These are phyloP conservation scores for Aspergillus neoniger DNA, from an alignment of 2,329 filamentous ascomycete species.

Conservation along the genomic window DNA sequence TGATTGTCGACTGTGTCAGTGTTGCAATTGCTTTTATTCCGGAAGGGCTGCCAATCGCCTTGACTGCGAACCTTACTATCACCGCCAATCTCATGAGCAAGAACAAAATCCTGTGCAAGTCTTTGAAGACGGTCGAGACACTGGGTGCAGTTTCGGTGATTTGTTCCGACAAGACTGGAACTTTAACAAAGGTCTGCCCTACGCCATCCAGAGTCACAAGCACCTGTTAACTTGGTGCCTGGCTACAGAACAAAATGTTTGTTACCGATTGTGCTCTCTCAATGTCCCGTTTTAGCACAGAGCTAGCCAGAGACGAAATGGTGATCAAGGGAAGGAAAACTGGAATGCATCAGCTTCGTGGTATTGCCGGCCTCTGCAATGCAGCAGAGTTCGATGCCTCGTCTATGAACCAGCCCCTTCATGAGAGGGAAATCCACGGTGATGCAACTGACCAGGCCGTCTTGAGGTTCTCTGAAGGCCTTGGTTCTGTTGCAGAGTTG, in stretches of 20 bases:
- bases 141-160: constrained; percentile 72
- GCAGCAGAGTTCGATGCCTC: constrained; percentile 72
- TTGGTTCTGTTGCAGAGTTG: constrained; percentile 62
- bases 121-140: constrained; percentile 75
- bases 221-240: too few relatives aligned
- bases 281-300: constrained; percentile 45
- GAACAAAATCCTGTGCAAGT: constrained; percentile 78
- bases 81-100: constrained; percentile 74
- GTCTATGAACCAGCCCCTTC: constrained; percentile 60
- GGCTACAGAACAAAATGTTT: constrained; percentile 65
- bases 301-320: constrained; percentile 54
- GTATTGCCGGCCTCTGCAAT: constrained; percentile 69
- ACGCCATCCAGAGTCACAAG: too few relatives aligned
- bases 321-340: background rate
- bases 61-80: constrained; percentile 72
- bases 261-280: constrained; percentile 63
- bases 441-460: constrained; percentile 77
- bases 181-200: constrained; percentile 20
- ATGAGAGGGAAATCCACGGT: constrained; percentile 67
- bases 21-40: constrained; percentile 76
- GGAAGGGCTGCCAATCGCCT: constrained; percentile 69
- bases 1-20: constrained; percentile 73
- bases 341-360: constrained; percentile 58
- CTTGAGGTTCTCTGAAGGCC: constrained; percentile 67
- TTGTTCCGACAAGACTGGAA: constrained; percentile 75